Base-by-base conservation (phyloP, 1,284 basidiomycete species). In the Sparassis latifolia region DNA sequence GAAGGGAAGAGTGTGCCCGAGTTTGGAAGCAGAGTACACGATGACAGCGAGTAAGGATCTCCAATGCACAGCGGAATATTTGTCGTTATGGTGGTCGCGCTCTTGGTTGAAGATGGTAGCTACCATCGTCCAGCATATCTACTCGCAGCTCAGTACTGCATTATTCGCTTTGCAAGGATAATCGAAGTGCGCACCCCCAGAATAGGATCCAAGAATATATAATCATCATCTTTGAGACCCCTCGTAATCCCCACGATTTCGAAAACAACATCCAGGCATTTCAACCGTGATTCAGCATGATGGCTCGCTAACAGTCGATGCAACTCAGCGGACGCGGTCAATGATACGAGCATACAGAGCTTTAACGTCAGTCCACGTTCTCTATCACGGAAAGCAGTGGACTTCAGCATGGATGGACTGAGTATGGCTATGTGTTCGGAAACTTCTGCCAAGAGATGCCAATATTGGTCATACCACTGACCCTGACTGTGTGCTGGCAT, bases 381-480 rank as follows among this genome's bases (percentile, higher is more conserved):
- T 28, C 56, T 53, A 33, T 62, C 56, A 27, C 43, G 44, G 42
- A 51, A 52, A 49, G 61, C 56, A 39, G 57, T 57, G 50, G 56
- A 42, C 49, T 57, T 58, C 41, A 65, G 56, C 62, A 61, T 59
- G 43, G 55, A 50, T 6, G 54, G 48, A 20, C 52, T 58, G 31
- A 63, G 41, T 29, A 46, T 51, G 12, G 58, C 37, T 45, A 51
- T 52, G 48, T 62, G 61, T 41, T 55, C 51, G 9, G 58, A 49
- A 29, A 61, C 47, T 40, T 62, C 59, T 44, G 60, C 58, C 10
- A 65, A 53, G 20, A 58, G 54, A 28, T 58, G 52, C 61, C 62
- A 65, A 54, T 63, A 65, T n/a, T 52, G 38, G 20, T 55, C 53
- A 48, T 62, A 62, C 60, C 61, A 62, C 43, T 53, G 53, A 6